Evolutionary conservation across 441 rosid species (phyloP).

Genomic region (Eruca vesicaria): DNA sequence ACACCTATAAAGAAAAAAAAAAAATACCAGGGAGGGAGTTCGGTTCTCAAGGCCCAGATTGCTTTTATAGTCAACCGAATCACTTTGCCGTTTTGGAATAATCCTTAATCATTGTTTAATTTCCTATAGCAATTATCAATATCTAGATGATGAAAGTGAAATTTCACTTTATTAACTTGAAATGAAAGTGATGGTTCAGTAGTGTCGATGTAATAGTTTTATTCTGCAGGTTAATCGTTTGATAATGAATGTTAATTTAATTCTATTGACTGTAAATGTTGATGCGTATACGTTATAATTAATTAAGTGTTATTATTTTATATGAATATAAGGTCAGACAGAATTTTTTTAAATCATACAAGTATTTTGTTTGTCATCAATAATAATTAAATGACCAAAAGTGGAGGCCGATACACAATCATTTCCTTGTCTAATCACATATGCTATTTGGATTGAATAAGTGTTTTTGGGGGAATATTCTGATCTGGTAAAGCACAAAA

Average conservation of each 20-base stretch:
- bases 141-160: background rate
- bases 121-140: no score
- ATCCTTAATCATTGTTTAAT: no score
- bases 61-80: no score
- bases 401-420: background rate
- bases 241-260: background rate
- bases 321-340: background rate
- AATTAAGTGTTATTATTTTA: background rate
- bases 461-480: constrained; percentile 25
- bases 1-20: no score
- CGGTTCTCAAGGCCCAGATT: no score
- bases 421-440: constrained; percentile 3
- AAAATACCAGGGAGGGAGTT: no score
- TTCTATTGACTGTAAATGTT: background rate
- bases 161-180: background rate
- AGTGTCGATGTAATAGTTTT: background rate
- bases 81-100: no score
- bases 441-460: background rate
- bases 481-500: constrained; percentile 21
- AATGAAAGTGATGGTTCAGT: background rate
- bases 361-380: background rate
- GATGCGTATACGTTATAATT: constrained; percentile 17
- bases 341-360: background rate
- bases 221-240: background rate
- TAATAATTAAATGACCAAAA: background rate